Evolutionary conservation across 768 basidiomycete species (phyloP), one percentile per base, ranked within the genome.

Genomic region (Agrocybe chaxingu): DNA sequence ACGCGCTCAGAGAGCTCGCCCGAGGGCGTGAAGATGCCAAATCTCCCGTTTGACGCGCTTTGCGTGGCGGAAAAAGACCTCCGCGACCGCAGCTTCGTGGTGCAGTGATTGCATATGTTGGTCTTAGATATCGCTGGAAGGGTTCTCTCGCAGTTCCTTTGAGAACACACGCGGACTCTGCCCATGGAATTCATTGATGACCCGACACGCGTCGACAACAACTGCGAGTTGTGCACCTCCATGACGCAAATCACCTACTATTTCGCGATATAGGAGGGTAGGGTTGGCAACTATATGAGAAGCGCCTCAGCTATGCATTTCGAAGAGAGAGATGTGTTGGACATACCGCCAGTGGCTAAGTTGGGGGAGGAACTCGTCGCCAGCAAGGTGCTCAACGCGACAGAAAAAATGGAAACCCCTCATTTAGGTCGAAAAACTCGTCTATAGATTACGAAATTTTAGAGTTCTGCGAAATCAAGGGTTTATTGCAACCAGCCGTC

Each of bases 91-190:
- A 55, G 32, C 31, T n/a, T 42, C 9, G 43, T 38, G 12, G 33
- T 43, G 36, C 57, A 58, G 34, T 42, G 44, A 10, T 52, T 32
- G 38, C 57, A 58, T 18, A 55, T 29, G 16, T 58, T 53, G 43
- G 44, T 47, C 37, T 52, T 53, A 33, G 47, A 36, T 10, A 42
- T 45, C 31, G 32, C 16, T 8, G 40, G 33, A 30, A 56, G 42
- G 19, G 35, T 39, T 7, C 33, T 52, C 29, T 39, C 16, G 24
- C 58, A 59, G 19, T 52, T 24, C 16, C 33, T 47, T 36, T 54
- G 46, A 6, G 55, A 56, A 36, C 55, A 59, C n/a, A 41, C 12
- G 29, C 34, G 34, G 38, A 45, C 36, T 12, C n/a, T 8, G 4
- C 30, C 34, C 9, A 11, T 30, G 5, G 10, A 32, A 19, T 51